A percentile compares a stretch with the other conserved stretches of the same genome.
Conservation (phyloP, 139 green algal genomes). For the Closterium sp. region DNA sequence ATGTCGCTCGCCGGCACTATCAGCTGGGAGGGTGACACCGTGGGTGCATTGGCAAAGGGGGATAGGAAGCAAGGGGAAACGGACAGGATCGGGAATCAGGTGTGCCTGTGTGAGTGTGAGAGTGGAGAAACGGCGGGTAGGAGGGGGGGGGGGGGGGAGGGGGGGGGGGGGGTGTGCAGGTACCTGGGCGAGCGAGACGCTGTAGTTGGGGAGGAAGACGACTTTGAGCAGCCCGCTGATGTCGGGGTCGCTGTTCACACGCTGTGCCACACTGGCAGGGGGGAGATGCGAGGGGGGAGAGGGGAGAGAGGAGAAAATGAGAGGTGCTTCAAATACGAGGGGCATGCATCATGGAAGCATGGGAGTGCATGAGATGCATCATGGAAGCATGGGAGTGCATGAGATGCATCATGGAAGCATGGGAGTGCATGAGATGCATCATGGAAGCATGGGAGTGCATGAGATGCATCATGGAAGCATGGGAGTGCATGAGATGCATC, state of each 20-base stretch:
- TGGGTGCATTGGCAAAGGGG: too few relatives aligned
- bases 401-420: too few relatives aligned
- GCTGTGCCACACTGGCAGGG: conserved; percentile 56
- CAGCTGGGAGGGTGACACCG: conserved; percentile 16
- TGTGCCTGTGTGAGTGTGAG: background rate
- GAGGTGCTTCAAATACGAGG: too few relatives aligned
- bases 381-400: too few relatives aligned
- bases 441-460: too few relatives aligned
- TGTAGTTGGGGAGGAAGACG: conserved; percentile 98
- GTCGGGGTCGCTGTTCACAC: conserved; percentile 88
- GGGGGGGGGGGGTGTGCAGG: background rate
- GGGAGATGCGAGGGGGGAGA: background rate
- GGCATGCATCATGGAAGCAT: too few relatives aligned
- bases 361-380: too few relatives aligned
- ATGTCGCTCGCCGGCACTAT: conserved; percentile 75
- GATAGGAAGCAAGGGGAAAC: too few relatives aligned
- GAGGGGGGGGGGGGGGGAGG: background rate
- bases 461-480: too few relatives aligned
- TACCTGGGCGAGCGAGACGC: conserved; percentile 88
- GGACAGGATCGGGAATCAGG: too few relatives aligned
- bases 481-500: too few relatives aligned
- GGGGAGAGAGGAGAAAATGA: background rate
- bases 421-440: too few relatives aligned
- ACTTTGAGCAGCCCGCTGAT: conserved; percentile 75
- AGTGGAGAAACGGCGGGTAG: background rate